Evolutionary conservation across 2,329 filamentous ascomycete genomes (phyloP), one percentile per base, ranked within the genome.

Genomic region (Elsinoe fawcettii): DNA sequence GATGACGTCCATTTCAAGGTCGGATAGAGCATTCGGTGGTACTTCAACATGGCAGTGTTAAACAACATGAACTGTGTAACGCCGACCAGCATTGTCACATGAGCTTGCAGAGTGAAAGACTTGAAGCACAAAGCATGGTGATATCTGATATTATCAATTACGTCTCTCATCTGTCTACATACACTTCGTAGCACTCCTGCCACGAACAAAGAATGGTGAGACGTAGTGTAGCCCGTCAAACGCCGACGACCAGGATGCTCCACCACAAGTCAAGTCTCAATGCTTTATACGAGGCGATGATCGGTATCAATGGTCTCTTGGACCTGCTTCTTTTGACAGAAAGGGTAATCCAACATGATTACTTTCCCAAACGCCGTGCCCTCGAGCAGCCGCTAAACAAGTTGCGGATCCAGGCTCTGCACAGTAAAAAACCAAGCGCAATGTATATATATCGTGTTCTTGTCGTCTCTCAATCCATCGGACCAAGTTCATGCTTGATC

Each of bases 401-500:
- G 23, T 6, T 3, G 41, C 41, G 41, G 41, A 25, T 51, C 27
- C 46, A 32, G 46, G 46, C 46, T 51, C 46, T 51, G 46, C 46
- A 51, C 25, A 51, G 14, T 51, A 25, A 47, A n/a, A 51, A 51
- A 34, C 5, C 46, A 51, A 34, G 9, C 27, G 46, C 46, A 51
- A 51, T 51, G 27, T 51, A 34, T 51, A 34, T 51, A 34, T 51
- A 34, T 51, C 46, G 18, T 51, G 11, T 51, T 18, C 39, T 53
- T 16, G 20, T 39, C 49, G 20, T 53, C 36, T 55, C 30, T 63
- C 41, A 44, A 53, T 62, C 58, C 54, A 55, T 54, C 37, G 63
- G 70, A 14, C 72, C 71, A 51, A 67, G 67, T 62, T 78, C 76
- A 56, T 71, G 69, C 66, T 78, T 78, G 63, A 78, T 71, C 4